phyloP scores from a whole-genome alignment of 768 basidiomycete genomes.

The Pleurotus salmoneostramineus region DNA sequence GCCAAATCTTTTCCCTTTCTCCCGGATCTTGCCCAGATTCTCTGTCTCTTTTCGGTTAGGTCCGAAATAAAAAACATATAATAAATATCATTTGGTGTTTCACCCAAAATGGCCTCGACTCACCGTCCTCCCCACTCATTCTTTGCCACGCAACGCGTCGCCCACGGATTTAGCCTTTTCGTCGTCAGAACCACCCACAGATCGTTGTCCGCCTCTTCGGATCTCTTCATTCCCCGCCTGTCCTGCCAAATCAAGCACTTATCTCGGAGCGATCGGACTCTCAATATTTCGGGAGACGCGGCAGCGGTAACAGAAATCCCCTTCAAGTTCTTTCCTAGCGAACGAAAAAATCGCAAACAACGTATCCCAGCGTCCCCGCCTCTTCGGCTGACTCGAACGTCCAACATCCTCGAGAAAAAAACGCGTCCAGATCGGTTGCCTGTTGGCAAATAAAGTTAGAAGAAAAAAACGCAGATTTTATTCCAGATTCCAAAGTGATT shows the following conservation, averaged over 20 bases:
- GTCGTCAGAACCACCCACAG: conserved; percentile 4
- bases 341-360: not conserved
- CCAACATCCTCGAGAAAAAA: not conserved
- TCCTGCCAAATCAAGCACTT: not conserved
- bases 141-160: conserved; percentile 1
- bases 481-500: not conserved
- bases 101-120: conserved; percentile 3
- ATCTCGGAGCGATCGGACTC: not conserved
- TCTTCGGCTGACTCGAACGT: not conserved
- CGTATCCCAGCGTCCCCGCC: not conserved
- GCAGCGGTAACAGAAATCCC: not conserved
- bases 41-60: conserved; percentile 41
- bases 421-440: not conserved
- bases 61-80: conserved; percentile 25
- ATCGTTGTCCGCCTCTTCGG: not conserved
- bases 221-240: conserved; percentile 1
- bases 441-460: not conserved
- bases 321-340: not conserved
- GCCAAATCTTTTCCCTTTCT: conserved; percentile 38
- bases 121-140: conserved; percentile 3
- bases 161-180: conserved; percentile 8
- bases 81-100: conserved; percentile 4
- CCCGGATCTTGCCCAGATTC: not conserved
- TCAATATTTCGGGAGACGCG: conserved; percentile 7
- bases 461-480: not conserved